Conservation (phyloP, 192 early-diverging fungal species). For the Globomyces pollinis-pini region DNA sequence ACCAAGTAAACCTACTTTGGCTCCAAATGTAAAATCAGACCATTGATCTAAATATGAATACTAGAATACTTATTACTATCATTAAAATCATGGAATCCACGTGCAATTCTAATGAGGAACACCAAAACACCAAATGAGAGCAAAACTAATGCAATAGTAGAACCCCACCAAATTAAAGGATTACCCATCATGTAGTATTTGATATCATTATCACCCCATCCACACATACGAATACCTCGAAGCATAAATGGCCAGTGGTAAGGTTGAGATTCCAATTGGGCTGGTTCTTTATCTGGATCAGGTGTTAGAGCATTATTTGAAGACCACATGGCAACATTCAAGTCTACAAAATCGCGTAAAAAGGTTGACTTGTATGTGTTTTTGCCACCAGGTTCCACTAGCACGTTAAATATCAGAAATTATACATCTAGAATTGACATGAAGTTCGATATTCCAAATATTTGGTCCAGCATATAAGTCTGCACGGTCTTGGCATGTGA, state of each 20-base stretch:
- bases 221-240: constrained; percentile 88
- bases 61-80: constrained; percentile 19
- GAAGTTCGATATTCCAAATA: constrained; percentile 91
- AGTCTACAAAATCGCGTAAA: constrained; percentile 73
- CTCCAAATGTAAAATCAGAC: constrained; percentile 66
- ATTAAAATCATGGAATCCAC: constrained; percentile 55
- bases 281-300: constrained; percentile 82
- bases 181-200: constrained; percentile 95
- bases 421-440: constrained; percentile 67
- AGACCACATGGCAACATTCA: constrained; percentile 94
- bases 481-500: constrained; percentile 73
- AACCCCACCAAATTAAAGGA: constrained; percentile 86
- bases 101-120: constrained; percentile 58
- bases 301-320: constrained; percentile 92
- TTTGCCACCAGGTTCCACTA: constrained; percentile 65
- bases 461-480: constrained; percentile 40
- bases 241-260: constrained; percentile 82
- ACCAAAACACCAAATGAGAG: constrained; percentile 31
- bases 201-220: constrained; percentile 74
- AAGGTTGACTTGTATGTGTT: constrained; percentile 66
- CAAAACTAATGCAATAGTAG: constrained; percentile 44
- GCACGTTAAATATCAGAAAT: constrained; percentile 38
- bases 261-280: constrained; percentile 69
- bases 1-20: constrained; percentile 68
- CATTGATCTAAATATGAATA: constrained; percentile 31